A percentile compares a stretch with the other conserved stretches of the same genome.
These are phyloP conservation scores for Cladosporium colombiae DNA, from an alignment of 2,329 filamentous ascomycete species.

Conservation along the genomic window DNA sequence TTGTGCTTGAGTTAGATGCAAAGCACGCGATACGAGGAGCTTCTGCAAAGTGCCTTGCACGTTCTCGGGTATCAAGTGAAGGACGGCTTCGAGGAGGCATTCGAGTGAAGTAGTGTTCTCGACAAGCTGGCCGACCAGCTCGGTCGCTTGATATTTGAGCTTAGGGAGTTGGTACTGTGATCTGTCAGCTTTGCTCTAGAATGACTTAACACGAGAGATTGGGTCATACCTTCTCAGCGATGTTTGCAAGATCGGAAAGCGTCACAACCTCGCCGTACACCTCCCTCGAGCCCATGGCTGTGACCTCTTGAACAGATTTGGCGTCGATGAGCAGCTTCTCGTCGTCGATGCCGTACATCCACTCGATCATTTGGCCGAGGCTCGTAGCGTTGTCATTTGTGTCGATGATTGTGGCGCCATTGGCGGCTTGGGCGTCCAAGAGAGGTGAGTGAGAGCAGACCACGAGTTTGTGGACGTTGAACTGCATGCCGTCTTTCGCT, in stretches of 20 bases:
- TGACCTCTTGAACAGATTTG: not conserved
- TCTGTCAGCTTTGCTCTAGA: not conserved
- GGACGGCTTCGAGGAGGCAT: not conserved
- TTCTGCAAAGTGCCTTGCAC: not conserved
- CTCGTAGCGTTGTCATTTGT: not conserved
- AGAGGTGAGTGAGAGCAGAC: constrained; percentile 11
- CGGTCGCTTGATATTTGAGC: not conserved
- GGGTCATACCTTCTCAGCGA: not conserved
- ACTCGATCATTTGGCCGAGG: constrained; percentile 1
- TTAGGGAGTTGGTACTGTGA: not conserved
- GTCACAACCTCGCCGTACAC: not conserved
- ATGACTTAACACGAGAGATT: not conserved
- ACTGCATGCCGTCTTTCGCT: not conserved
- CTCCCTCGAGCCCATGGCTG: not conserved
- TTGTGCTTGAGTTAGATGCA: not conserved
- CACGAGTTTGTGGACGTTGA: constrained; percentile 1
- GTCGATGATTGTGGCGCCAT: not conserved
- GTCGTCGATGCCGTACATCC: constrained; percentile 12
- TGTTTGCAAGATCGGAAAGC: not conserved
- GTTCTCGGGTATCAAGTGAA: not conserved
- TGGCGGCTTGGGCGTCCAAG: not conserved
- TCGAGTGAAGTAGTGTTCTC: not conserved
- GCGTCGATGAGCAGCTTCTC: not conserved
- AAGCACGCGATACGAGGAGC: not conserved
- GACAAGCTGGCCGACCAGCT: not conserved